Evolutionary conservation across 768 basidiomycete species (phyloP), one percentile per base, ranked within the genome.

Genomic region (Holtermanniella nyarrowii): DNA sequence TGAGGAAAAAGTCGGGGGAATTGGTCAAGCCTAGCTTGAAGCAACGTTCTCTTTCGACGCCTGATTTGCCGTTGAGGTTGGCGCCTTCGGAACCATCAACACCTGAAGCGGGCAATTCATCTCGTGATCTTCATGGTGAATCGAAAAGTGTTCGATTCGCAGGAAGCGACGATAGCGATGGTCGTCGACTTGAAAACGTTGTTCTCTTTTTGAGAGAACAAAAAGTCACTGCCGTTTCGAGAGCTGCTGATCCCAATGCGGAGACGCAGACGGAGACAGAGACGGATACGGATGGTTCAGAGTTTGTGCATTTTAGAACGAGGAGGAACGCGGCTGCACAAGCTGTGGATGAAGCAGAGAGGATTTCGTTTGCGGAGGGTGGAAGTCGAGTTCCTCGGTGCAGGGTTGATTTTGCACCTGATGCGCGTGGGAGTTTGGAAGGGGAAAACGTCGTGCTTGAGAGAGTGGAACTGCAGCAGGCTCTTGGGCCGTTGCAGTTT

Each of bases 1-100:
- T 88, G 39, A 81, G 89, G 56, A 96, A 96, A 74, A 96, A 95
- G 74, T 87, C 86, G 5, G 91, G 93, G 31, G 86, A 95, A 71
- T 81, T 86, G 10, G 82, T 97, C 64, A 91, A 89, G 71, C 83
- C 88, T 2, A 88, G 89, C 1, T 79, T 96, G 59, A 97, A 95
- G 73, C 75, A 79, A 5, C 77, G 81, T 77, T 82, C 46, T 68
- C 77, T 48, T 70, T 77, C 45, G 73, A 49, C 73, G 73, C 48
- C 66, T 63, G 41, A 74, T 75, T 51, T 80, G 74, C 63, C 83
- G 80, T 69, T 57, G 5, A 60, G 70, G 49, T 57, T 61, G 42
- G 47, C 37, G 3, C 54, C 54, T 23, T 86, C 84, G 65, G 87
- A 82, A 50, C 89, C 89, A 0, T 76, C 74, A 1, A 88, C 90